Percentiles rank a stretch among this genome's conserved stretches.
Conservation (phyloP, 2,329 filamentous ascomycete species). For the Alternaria solani region DNA sequence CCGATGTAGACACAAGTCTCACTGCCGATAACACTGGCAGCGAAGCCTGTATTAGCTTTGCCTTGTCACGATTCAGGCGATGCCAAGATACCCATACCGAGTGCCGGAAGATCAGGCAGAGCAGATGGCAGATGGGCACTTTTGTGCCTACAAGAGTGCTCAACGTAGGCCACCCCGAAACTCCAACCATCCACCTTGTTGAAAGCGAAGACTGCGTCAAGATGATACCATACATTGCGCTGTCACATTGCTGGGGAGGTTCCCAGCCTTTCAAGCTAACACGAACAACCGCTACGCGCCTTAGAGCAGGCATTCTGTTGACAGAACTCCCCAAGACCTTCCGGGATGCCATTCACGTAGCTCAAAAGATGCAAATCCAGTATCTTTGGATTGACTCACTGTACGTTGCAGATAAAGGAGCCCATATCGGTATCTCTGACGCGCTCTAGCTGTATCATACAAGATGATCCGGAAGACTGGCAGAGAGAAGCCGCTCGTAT, state of each 20-base stretch:
- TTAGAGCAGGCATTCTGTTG: background rate
- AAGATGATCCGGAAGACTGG: conserved; percentile 2
- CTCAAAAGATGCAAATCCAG: background rate
- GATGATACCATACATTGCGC: background rate
- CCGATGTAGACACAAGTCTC: background rate
- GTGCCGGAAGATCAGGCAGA: background rate
- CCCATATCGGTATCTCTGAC: background rate
- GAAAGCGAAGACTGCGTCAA: too few relatives aligned
- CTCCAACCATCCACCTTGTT: background rate
- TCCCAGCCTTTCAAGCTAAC: background rate
- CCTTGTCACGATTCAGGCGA: background rate
- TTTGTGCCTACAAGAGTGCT: background rate
- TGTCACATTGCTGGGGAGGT: conserved; percentile 1
- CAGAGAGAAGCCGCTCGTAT: background rate
- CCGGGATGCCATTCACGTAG: background rate
- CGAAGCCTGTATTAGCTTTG: background rate
- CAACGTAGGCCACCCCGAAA: background rate
- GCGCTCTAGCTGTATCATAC: background rate
- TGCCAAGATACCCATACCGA: background rate
- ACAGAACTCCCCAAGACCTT: background rate
- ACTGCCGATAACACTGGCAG: background rate
- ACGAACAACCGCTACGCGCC: background rate
- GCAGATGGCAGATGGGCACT: background rate
- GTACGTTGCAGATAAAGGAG: background rate
- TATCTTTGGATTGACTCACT: conserved; percentile 4